Base-by-base conservation (phyloP, 106 monocot species). In the Dioscorea zingiberensis region DNA sequence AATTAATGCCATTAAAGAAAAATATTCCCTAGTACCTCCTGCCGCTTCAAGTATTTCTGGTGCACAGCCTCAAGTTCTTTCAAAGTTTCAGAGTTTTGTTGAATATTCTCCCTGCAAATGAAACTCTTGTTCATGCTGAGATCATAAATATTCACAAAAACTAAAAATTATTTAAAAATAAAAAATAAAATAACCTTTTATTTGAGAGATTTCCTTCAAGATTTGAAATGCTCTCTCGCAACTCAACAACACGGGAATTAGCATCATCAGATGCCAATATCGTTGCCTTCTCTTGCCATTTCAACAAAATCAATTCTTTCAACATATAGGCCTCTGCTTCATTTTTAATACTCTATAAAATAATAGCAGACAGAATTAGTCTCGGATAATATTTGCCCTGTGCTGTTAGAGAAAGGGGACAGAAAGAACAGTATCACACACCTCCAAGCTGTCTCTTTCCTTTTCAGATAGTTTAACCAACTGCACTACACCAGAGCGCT, bases 381-480 rank as follows among this genome's bases (percentile, higher is more conserved):
- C 13, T 18, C 18, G 7, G 9, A 66, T 44, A 58, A 74, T 9
- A 26, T 46, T 51, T 13, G 38, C 4, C 10, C 9, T 38, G 38
- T 38, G 38, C 38, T 8, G 38, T 38, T 38, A 38, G 38, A 10
- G 38, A 5, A 53, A 51, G 11, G n/a, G 27, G 53, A 44, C n/a
- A n/a, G n/a, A n/a, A n/a, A n/a, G n/a, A n/a, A n/a, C n/a, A n/a
- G n/a, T n/a, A n/a, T 22, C 38, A 60, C 17, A 7, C 68, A 94
- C 94, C 87, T 94, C 91, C 72, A 97, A 88, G 68, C 58, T 81
- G 47, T 91, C 91, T 67, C 74, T 91, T 80, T 98, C 97, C 73
- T 93, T 93, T 73, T 98, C 92, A 59, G 92, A 92, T 49, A 98
- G 58, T 68, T 98, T 98, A 63, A 98, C 86, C 83, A 98, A 78